Evolutionary conservation across 306 rosid genomes (phyloP), one percentile per base, ranked within the genome.

Genomic region (Luffa acutangula): DNA sequence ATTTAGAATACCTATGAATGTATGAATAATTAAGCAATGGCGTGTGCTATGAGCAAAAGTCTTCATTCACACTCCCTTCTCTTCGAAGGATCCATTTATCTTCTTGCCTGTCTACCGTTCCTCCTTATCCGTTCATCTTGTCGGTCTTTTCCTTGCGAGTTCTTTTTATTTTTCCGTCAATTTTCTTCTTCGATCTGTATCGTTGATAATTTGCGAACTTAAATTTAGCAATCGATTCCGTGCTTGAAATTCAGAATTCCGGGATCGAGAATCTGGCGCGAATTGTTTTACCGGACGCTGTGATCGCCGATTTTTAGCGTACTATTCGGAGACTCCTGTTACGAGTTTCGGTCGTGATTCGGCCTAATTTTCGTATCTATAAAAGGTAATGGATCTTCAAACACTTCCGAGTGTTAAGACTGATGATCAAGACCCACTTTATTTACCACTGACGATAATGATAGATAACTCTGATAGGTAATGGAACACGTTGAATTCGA

Each of bases 61-160:
- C 46, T 74, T 51, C 15, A 74, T 7, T 74, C 78, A 74, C 60
- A 51, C 46, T 34, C 58, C 45, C 18, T 4, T 15, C 75, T 41
- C 21, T 65, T 6, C 52, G 48, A 65, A 52, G 72, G 86, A 85
- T 86, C 90, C 84, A 73, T 86, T 88, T 85, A 88, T 89, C 93
- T 78, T 78, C 82, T 79, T 18, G 9, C 60, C 45, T 46, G 33
- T 87, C 86, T 80, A 81, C 76, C 83, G 4, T 77, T 76, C 46
- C 75, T 45, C 62, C 60, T 58, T 67, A 63, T 72, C 82, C 65
- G 77, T 58, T 78, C 75, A 48, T 11, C 48, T 71, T 36, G 43
- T 84, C 64, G 48, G 65, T 78, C 77, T 36, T 31, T 67, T 36
- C 69, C 41, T 20, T 18, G 31, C 18, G 2, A 11, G 11, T 71